Evolutionary conservation across 2,329 filamentous ascomycete species (phyloP), one percentile per base, ranked within the genome.

Genomic region (Nemania sp.): DNA sequence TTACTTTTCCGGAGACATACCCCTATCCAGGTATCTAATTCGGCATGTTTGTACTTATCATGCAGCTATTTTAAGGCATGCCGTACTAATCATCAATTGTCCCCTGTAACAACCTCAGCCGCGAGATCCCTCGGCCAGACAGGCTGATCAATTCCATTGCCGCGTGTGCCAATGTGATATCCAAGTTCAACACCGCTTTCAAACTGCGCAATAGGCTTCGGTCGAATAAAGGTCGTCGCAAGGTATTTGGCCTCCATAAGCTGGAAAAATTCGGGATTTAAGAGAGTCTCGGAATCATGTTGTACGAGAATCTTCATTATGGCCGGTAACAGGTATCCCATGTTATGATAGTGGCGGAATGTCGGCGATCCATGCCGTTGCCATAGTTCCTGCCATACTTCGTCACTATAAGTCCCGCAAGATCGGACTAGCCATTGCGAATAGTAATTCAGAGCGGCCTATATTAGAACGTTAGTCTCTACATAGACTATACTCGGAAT

Each of bases 281-380:
- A 83, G 1, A 88, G 68, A 0, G 76, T 76, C 5, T 77, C 67
- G 0, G 70, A 77, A 18, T 79, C 79, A 62, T 85, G 77, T 57
- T 81, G 72, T 22, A 77, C 63, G 26, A 85, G 71, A 74, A 82
- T 77, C 20, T 78, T 77, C 47, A 84, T 59, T 69, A 82, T 81
- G 3, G 73, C 74, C 7, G 82, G 82, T 5, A 85, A 63, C 1
- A 74, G 77, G 54, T 83, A 79, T 1, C 65, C 67, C 83, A 87
- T 86, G 32, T 80, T 78, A 69, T 87, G 80, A 72, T 84, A 83
- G 72, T 87, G 82, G 11, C 85, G 81, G 77, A 86, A 88, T 1
- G 85, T 79, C 5, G 80, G 81, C 22, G 75, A 77, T 2, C 82
- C 83, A 67, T 87, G 81, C 13, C 80, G 77, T 10, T 74, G 75